Evolutionary conservation across 2,329 filamentous ascomycete genomes (phyloP), one percentile per base, ranked within the genome.

Genomic region (Aspergillus aculeatus): DNA sequence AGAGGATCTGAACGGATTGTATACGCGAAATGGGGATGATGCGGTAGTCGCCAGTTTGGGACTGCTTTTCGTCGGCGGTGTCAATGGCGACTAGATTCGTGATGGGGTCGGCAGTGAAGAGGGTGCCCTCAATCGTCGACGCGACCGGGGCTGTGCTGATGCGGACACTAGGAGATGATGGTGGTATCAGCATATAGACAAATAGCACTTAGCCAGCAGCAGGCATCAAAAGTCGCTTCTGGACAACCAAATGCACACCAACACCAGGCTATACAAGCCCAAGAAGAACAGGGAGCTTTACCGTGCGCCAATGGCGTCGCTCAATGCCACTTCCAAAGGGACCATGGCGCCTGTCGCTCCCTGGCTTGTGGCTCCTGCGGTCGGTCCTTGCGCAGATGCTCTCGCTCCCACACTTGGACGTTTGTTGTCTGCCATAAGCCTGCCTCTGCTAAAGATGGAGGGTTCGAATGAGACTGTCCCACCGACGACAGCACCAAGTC

Each of bases 71-170:
- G 54, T 73, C 73, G 50, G 71, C 67, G 19, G 81, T 85, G 73
- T 86, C 85, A 73, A 88, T 81, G 49, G 83, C 84, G 66, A 89
- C 77, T 59, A 87, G 77, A 66, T 86, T 86, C 58, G 84, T 84
- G 66, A 84, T 77, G 26, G 84, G 84, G 71, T 83, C 84, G 50
- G 83, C 84, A 29, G 85, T 86, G 74, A 86, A 88, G 59, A 89
- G 79, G 19, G 80, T 85, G 67, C 86, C 86, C 72, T 88, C 85
- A 60, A 86, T 75, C 24, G 80, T 82, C 48, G 80, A 79, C 55
- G 81, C 72, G 7, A 80, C 80, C 29, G 80, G 75, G 16, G 80
- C 78, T 54, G 84, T 86, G 58, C 80, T 86, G 64, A 88, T 73
- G 65, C 83, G 85, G 68, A 88, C 78, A 60, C 85, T 87, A 71